phyloP scores from a whole-genome alignment of 768 basidiomycete species.

The Amanita pseudoporphyria region DNA sequence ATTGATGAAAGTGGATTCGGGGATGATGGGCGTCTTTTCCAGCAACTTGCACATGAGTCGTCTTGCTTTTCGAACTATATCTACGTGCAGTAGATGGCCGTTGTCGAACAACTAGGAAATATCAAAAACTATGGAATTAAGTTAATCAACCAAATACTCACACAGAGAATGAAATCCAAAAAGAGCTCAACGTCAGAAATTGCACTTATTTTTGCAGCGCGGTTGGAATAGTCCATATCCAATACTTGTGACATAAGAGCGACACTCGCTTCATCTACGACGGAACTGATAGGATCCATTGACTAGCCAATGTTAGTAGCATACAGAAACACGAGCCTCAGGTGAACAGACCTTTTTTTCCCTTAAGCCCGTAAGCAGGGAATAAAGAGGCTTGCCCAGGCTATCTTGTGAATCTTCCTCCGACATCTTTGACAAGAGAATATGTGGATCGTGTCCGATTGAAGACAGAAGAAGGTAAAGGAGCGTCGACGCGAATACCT shows the following conservation, averaged over 20 bases:
- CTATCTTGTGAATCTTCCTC: too few relatives aligned
- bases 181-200: not conserved
- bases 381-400: too few relatives aligned
- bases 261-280: too few relatives aligned
- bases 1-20: not conserved
- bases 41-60: not conserved
- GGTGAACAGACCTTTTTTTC: too few relatives aligned
- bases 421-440: too few relatives aligned
- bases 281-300: too few relatives aligned
- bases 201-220: not conserved
- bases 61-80: not conserved
- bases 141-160: not conserved
- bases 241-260: not conserved
- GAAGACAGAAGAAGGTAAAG: too few relatives aligned
- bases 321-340: too few relatives aligned
- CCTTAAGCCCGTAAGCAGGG: too few relatives aligned
- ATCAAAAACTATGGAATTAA: not conserved
- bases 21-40: not conserved
- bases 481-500: too few relatives aligned
- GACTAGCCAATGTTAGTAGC: too few relatives aligned
- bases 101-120: not conserved
- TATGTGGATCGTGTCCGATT: too few relatives aligned
- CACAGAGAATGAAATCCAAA: conserved; percentile 1
- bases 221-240: not conserved
- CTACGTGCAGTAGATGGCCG: not conserved